Base-by-base conservation (phyloP, 148 eudicot genomes). In the Vaccinium myrtillus region DNA sequence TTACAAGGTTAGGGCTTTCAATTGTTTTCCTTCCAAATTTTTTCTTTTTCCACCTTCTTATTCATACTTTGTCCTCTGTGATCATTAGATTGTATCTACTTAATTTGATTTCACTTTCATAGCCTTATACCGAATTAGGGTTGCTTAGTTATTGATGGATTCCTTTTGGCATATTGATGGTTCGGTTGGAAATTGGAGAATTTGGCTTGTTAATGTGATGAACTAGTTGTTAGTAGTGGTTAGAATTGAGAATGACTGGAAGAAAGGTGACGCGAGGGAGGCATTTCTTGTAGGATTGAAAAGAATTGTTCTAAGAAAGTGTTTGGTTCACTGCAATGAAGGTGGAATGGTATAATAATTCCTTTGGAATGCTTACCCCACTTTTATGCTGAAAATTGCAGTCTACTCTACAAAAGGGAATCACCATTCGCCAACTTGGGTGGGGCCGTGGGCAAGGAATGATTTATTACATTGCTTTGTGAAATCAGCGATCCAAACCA, bases 1-100 rank as follows among this genome's bases (percentile, higher is more conserved):
- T 69, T 23, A 25, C 74, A 69, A 63, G 74, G 74, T 69, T 69
- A 69, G 74, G 74, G 74, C 16, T 69, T 69, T 69, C 74, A 69
- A 69, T 69, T 27, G 74, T 5, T 27, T 69, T 25, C 74, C 39
- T 69, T 69, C 1, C 6, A 13, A 27, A 69, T n/a, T 63, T 25
- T 11, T 67, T 18, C 27, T 25, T n/a, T 65, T 65, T 25, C 71
- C 13, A 13, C 71, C 15, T 67, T 11, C 36, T 69, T 69, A 27
- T 23, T n/a, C 11, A 8, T 55, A 12, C 4, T 69, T 69, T 67
- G 0, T 10, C 2, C 18, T 69, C 10, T 27, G 39, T 27, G 74
- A 69, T 69, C 16, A 69, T 69, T 12, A 27, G 3, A 25, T 69
- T 69, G 39, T 69, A 27, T 27, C 27, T 63, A 30, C 8, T 27